A percentile compares a stretch with the other conserved stretches of the same genome.
These are phyloP conservation scores for Botryotinia calthae DNA, from an alignment of 2,329 filamentous ascomycete genomes.

Conservation along the genomic window DNA sequence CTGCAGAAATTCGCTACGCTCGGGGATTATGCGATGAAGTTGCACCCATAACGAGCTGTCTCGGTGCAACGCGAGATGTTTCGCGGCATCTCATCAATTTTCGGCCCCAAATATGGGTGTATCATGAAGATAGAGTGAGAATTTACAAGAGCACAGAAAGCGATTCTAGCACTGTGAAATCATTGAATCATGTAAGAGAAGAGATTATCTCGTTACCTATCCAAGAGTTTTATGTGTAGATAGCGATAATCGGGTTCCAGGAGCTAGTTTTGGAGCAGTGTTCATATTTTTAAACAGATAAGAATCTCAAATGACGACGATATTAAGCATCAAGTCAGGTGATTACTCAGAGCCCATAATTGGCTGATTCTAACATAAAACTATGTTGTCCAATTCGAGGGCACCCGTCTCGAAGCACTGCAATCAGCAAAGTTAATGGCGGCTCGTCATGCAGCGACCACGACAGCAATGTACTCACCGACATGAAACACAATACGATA, in stretches of 20 bases:
- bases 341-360: not conserved
- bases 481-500: not conserved
- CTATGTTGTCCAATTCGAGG: not conserved
- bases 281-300: not conserved
- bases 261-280: not conserved
- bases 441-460: not conserved
- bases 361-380: not conserved
- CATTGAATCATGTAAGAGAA: not conserved
- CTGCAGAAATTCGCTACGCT: slow-evolving; percentile 6
- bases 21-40: not conserved
- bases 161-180: not conserved
- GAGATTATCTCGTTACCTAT: no score
- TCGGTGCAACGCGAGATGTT: not conserved
- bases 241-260: not conserved
- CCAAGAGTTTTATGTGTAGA: not conserved
- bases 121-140: not conserved
- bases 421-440: not conserved
- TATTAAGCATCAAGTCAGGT: not conserved
- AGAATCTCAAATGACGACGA: not conserved
- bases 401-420: not conserved
- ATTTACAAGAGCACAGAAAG: not conserved
- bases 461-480: not conserved
- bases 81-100: not conserved
- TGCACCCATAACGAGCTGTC: not conserved
- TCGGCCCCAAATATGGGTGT: not conserved